phyloP scores from a whole-genome alignment of 805 yeast genomes.

The Naumovozyma castellii region DNA sequence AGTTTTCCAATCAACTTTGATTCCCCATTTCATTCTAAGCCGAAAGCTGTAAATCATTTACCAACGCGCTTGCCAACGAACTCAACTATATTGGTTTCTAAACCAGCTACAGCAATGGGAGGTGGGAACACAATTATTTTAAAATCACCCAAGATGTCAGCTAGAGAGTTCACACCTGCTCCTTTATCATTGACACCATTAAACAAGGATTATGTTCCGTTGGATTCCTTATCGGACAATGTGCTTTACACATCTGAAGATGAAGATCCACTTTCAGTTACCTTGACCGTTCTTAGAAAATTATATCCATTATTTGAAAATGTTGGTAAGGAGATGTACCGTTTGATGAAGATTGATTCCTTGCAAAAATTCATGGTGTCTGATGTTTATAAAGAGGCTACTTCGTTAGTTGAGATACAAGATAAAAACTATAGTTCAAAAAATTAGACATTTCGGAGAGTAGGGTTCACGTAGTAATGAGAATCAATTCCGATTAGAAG shows the following conservation, averaged over 20 bases:
- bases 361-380: constrained; percentile 56
- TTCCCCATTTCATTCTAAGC: neutral
- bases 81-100: neutral
- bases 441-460: neutral
- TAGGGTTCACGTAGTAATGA: too few species aligned
- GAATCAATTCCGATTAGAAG: too few species aligned
- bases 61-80: too few species aligned
- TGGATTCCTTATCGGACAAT: neutral
- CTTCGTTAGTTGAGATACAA: neutral
- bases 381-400: constrained; percentile 30
- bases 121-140: neutral
- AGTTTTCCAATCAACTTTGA: constrained; percentile 2
- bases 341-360: constrained; percentile 64
- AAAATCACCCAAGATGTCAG: neutral
- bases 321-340: constrained; percentile 41
- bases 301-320: constrained; percentile 38
- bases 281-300: constrained; percentile 31
- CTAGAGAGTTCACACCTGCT: constrained; percentile 3
- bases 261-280: constrained; percentile 7
- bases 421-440: neutral
- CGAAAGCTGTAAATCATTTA: too few species aligned
- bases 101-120: neutral
- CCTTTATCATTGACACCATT: constrained; percentile 1
- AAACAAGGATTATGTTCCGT: neutral
- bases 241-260: constrained; percentile 1